These are phyloP conservation scores for Euphorbia schlechtendalii DNA, from an alignment of 441 rosid species.

Conservation along the genomic window DNA sequence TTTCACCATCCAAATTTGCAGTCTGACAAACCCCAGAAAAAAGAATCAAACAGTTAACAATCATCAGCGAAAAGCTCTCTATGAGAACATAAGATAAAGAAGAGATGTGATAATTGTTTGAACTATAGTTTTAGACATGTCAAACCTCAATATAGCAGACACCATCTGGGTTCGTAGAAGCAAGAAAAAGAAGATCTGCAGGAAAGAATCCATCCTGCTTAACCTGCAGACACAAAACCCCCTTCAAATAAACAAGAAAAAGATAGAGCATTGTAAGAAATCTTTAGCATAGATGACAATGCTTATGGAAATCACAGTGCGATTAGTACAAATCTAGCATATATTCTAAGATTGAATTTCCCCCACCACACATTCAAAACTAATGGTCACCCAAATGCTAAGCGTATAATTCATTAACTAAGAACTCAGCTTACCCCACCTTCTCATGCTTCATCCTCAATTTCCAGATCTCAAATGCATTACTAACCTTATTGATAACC, in stretches of 20 bases:
- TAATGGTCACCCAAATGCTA: neutral
- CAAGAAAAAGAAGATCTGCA: slow-evolving; percentile 87
- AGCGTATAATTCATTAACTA: neutral
- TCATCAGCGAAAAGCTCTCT: slow-evolving; percentile 5
- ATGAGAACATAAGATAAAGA: slow-evolving; percentile 4
- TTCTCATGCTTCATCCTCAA: neutral
- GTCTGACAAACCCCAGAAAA: slow-evolving; percentile 49
- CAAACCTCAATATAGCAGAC: slow-evolving; percentile 93
- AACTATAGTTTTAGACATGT: neutral
- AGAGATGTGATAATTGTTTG: neutral
- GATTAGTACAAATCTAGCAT: neutral
- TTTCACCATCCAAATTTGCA: slow-evolving; percentile 99
- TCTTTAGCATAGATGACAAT: neutral
- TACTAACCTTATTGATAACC: neutral
- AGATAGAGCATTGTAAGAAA: neutral
- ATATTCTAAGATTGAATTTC: neutral
- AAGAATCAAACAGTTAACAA: neutral
- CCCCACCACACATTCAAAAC: neutral
- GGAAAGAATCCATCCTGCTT: slow-evolving; percentile 96
- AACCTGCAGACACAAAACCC: slow-evolving; percentile 47
- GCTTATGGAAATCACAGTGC: neutral
- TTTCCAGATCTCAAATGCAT: neutral
- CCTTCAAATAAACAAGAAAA: neutral
- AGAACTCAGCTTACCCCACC: neutral
- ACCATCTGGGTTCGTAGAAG: slow-evolving; percentile 91